Evolutionary conservation across 2,329 filamentous ascomycete genomes (phyloP).

Genomic region (Arthrinium puccinioides): DNA sequence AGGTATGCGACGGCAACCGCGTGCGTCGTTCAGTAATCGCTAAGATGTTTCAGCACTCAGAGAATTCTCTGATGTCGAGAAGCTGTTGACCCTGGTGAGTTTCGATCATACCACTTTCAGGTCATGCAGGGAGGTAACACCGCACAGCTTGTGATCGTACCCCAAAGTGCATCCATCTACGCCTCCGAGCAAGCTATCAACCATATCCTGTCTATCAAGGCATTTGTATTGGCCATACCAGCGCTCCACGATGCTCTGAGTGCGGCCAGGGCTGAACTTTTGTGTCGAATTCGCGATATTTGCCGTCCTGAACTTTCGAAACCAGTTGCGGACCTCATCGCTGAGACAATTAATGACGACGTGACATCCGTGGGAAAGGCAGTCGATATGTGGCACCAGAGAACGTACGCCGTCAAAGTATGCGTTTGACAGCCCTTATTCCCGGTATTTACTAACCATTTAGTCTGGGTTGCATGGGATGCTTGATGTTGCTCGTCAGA

Average conservation of each 20-base stretch:
- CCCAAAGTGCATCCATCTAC: constrained; percentile 56
- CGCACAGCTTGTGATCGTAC: constrained; percentile 66
- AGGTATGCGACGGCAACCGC: too few relatives aligned
- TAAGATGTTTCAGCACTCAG: constrained; percentile 53
- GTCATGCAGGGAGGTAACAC: constrained; percentile 11
- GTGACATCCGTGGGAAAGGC: constrained; percentile 71
- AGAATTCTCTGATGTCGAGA: constrained; percentile 71
- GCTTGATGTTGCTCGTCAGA: constrained; percentile 80
- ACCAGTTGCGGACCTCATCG: constrained; percentile 57
- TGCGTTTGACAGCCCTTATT: neutral
- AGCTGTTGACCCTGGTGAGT: constrained; percentile 62
- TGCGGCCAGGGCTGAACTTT: constrained; percentile 55
- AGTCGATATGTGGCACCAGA: constrained; percentile 80
- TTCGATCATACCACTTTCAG: neutral
- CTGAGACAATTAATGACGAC: constrained; percentile 69
- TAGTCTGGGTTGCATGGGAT: constrained; percentile 76
- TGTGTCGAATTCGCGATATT: constrained; percentile 61
- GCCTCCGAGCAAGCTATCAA: constrained; percentile 78
- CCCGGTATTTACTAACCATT: constrained; percentile 11
- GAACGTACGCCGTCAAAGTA: constrained; percentile 81
- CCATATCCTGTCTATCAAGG: constrained; percentile 78
- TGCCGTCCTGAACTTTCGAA: constrained; percentile 58
- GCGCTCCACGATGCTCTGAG: constrained; percentile 61
- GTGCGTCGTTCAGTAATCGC: too few relatives aligned
- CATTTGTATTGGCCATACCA: constrained; percentile 63